Evolutionary conservation across 75 land plant species (phyloP), one percentile per base, ranked within the genome.

Genomic region (Sequoiadendron giganteum): DNA sequence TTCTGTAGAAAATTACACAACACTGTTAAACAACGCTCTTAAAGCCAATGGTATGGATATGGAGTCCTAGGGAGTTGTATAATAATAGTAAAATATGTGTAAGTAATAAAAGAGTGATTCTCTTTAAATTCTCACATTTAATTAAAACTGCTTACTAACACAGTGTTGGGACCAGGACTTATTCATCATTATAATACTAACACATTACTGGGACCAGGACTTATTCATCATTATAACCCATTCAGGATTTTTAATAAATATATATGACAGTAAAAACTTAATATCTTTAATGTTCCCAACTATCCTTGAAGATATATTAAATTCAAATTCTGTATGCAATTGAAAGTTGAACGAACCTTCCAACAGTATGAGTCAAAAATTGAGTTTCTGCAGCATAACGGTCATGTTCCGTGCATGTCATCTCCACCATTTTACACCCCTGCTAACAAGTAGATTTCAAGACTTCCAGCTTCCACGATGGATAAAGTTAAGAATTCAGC

Each of bases 381-480:
- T 95, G 95, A 70, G 92, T 95, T 55, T 87, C 87, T 3, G 95
- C 94, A 54, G 97, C 95, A 83, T 88, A 87, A 49, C 90, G 90
- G 76, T 95, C 97, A 87, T 95, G 97, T 88, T 95, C 94, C 87
- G 88, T 87, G 85, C 95, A 95, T 65, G 92, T 70, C 95, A 95
- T 95, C 86, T 95, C 97, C 56, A 93, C 88, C 97, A 95, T 94
- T 85, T 91, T 91, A 88, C 97, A 95, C 72, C 97, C 97, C 95
- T 95, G 87, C 34, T 13, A 42, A 89, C 77, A 32, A 34, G 34
- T 13, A 75, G 38, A 72, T 5, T 72, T 72, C 15, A 52, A 14
- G 55, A 14, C 55, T 52, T 52, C 2, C 55, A 52, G 16, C 55
- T 52, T 52, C 49, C 7, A 25, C 78, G 16, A 56, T 15, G 6